Base-by-base conservation (phyloP, 768 basidiomycete genomes). In the Tulasnella sp. region DNA sequence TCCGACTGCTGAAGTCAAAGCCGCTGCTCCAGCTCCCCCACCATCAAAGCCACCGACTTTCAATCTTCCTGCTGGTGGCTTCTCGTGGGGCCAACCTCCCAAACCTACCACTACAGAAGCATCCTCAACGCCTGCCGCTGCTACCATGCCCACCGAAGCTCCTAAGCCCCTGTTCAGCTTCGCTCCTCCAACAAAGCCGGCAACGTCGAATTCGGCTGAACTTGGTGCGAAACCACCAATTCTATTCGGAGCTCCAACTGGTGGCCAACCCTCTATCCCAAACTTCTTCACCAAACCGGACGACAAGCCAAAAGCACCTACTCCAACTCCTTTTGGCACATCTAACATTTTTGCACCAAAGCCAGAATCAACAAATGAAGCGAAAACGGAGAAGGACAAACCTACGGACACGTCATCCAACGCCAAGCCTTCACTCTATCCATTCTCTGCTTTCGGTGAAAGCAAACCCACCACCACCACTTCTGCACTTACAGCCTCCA, bases 41-140 rank as follows among this genome's bases (percentile, higher is more conserved):
- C 19, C 50, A 8, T n/a, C 35, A 23, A 36, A 36, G 15, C 25
- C 52, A 3, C n/a, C 32, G 14, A 1, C 42, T 31, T 31, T 32
- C 42, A 21, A 29, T 31, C 55, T 43, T 9, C 55, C 55, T n/a
- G 29, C 43, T 0, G 55, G 42, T 25, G 55, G 55, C 8, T 57
- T 57, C 42, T 19, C 19, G 25, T 52, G 34, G n/a, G 50, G 50
- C 50, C n/a, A n/a, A n/a, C 27, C 27, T 27, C 12, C 32, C 17
- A 49, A 49, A 49, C 41, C 41, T 19, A 25, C n/a, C 7, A 19
- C 41, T 43, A 27, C 21, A 21, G 39, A 37, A 25, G 17, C 39
- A 15, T 36, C 34, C 11, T 32, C 25, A 37, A 17, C 27, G 0
- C n/a, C 31, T 15, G 31, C 34, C 17, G 34, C 34, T 15, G 17